Evolutionary conservation across 2,329 filamentous ascomycete species (phyloP), one percentile per base, ranked within the genome.

Genomic region (Ophioceras dolichostomum): DNA sequence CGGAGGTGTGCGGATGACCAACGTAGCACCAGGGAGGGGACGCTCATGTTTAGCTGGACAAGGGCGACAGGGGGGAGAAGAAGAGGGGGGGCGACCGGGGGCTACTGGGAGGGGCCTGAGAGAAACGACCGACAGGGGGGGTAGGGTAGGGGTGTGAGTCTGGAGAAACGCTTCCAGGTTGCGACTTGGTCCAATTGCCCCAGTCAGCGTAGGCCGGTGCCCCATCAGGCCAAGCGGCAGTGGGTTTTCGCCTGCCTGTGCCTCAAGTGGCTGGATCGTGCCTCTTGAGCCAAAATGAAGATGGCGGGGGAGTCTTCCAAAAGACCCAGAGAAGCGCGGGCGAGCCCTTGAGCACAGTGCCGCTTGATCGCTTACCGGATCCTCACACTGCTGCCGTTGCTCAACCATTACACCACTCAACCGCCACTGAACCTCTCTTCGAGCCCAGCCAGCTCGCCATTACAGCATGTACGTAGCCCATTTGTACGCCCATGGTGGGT

Each of bases 1-100:
- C 12, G 22, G 22, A 26, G 32, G 17, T 21, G 32, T 34, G 34
- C 34, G 27, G 26, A 36, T 36, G 34, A 36, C 34, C 34, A 36
- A 36, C n/a, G 34, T 36, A 17, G 26, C 26, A 36, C 26, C 34
- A 36, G 34, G 34, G 19, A 28, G 34, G 34, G 34, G 34, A 36
- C n/a, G n/a, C n/a, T n/a, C n/a, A n/a, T 27, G 27, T 36, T 36
- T 28, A 27, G 34, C 34, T 36, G 26, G 34, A 19, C 24, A 30
- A 21, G 26, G 24, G 22, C 18, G 33, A 26, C 21, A 22, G 24
- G 21, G 27, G 21, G n/a, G n/a, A n/a, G n/a, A n/a, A n/a, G n/a
- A n/a, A n/a, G n/a, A n/a, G n/a, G n/a, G n/a, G n/a, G n/a, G n/a
- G n/a, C n/a, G 22, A 12, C 22, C 22, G 22, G 12, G 22, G 22